Base-by-base conservation (phyloP, 1,284 basidiomycete genomes). In the Fistulina hepatica region DNA sequence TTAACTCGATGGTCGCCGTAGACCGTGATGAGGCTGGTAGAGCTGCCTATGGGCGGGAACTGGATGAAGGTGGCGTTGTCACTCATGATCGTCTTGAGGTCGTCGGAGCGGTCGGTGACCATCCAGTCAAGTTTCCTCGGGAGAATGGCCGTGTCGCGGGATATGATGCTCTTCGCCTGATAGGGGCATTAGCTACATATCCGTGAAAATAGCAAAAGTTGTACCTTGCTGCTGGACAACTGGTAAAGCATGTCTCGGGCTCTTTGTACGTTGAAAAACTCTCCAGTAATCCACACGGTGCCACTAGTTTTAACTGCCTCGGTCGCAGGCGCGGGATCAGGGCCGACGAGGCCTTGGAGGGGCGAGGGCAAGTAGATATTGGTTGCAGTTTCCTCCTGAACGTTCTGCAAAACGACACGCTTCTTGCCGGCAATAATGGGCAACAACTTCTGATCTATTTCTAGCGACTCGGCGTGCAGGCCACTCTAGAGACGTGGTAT, bases 61-160 rank as follows among this genome's bases (percentile, higher is more conserved):
- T 91, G 83, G 50, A 97, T 86, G 58, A 89, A 97, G 11, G 94
- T 95, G 25, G 88, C 89, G 49, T 97, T 97, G 66, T 97, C 94
- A 52, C 79, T 79, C 92, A 97, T 97, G 55, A 93, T 77, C 16
- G 77, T 71, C 57, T 82, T 88, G 48, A 97, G 66, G 48, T 95
- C 91, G 41, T 97, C 93, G 21, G 86, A 70, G 28, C 85, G 80
- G 59, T 98, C 91, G 13, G 83, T 84, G 40, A 97, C 78, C 74
- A 98, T 84, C 93, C 94, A 97, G 55, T 98, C 94, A 47, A 98
- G 69, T 60, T 98, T 98, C 46, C 94, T 82, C 25, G 95, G 94
- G 21, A 97, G 71, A 44, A 97, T 84, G 9, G 90, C 86, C 4
- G 90, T 91, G 55, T 97, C 92, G 45, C 92, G 71, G 13, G 92